A percentile compares a stretch with the other conserved stretches of the same genome.
These are phyloP conservation scores for Penicillium fuscoglaucum DNA, from an alignment of 2,329 filamentous ascomycete genomes.

Conservation along the genomic window DNA sequence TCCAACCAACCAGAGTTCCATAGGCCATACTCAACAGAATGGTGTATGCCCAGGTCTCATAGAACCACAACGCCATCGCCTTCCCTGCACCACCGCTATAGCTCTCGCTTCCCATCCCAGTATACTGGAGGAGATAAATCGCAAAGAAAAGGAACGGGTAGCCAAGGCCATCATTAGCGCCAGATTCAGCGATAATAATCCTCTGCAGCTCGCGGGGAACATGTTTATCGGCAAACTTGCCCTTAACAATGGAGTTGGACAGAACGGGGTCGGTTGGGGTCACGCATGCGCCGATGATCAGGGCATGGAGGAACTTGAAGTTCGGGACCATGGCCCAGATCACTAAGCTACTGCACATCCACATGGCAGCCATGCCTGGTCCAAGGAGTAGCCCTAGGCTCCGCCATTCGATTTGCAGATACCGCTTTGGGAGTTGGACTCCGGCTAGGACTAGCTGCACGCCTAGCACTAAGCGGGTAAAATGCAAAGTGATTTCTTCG, in stretches of 20 bases:
- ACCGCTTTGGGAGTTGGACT: conserved; percentile 81
- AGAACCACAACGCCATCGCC: conserved; percentile 80
- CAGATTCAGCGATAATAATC: conserved; percentile 78
- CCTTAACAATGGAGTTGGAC: conserved; percentile 88
- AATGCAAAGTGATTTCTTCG: conserved; percentile 74
- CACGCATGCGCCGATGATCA: conserved; percentile 81
- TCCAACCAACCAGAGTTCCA: conserved; percentile 73
- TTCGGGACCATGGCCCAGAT: conserved; percentile 74
- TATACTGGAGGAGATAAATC: conserved; percentile 78
- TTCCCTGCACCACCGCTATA: conserved; percentile 60
- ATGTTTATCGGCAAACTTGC: conserved; percentile 88
- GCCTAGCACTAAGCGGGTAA: conserved; percentile 81
- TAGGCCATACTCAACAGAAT: conserved; percentile 78
- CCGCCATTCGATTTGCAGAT: conserved; percentile 76
- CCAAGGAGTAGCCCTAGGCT: conserved; percentile 73
- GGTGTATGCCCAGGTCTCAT: conserved; percentile 79
- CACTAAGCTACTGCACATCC: conserved; percentile 75
- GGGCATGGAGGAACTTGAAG: conserved; percentile 71
- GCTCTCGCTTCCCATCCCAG: conserved; percentile 57
- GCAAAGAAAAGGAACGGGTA: conserved; percentile 88
- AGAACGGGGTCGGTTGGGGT: conserved; percentile 88
- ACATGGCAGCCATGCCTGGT: conserved; percentile 84
- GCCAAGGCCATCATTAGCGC: conserved; percentile 83
- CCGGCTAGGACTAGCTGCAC: conserved; percentile 88
- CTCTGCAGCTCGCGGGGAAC: conserved; percentile 78